Conservation (phyloP, 164 flowering plant genomes). For the Chloranthus sessilifolius region DNA sequence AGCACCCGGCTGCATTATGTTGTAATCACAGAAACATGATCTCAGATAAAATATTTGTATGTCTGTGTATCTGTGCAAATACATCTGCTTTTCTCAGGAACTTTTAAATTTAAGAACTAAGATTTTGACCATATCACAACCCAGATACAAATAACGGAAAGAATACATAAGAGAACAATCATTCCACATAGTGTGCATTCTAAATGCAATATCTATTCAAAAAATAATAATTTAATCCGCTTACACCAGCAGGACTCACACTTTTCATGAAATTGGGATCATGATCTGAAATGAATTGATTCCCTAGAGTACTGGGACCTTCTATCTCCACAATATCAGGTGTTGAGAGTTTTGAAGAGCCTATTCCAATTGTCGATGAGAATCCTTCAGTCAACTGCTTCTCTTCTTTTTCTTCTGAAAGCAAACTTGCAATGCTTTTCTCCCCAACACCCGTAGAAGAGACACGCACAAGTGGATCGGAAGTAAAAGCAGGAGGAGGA, state of each 20-base stretch:
- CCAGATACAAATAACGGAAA: background rate
- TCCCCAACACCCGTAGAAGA: conserved; percentile 33
- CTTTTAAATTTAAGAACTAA: too few relatives aligned
- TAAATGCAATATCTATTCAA: conserved; percentile 2
- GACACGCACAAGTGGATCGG: conserved; percentile 57
- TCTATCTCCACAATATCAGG: conserved; percentile 73
- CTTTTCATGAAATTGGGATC: conserved; percentile 44
- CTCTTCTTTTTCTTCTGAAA: conserved; percentile 24
- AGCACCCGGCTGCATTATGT: conserved; percentile 68
- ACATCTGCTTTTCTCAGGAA: too few relatives aligned
- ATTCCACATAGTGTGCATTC: background rate
- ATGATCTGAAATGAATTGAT: conserved; percentile 24
- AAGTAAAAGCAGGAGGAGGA: conserved; percentile 93
- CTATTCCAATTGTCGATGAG: conserved; percentile 26
- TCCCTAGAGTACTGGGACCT: conserved; percentile 46
- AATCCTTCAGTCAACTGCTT: conserved; percentile 23
- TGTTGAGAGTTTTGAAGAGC: conserved; percentile 32
- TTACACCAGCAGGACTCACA: conserved; percentile 74
- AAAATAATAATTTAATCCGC: too few relatives aligned
- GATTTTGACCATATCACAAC: too few relatives aligned
- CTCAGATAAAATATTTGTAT: conserved; percentile 4
- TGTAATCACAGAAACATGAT: conserved; percentile 8
- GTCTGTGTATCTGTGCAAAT: too few relatives aligned
- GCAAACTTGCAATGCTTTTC: conserved; percentile 12
- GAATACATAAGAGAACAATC: background rate